These are phyloP conservation scores for Tetrastigma voinierianum DNA, from an alignment of 164 flowering plant genomes.

Conservation along the genomic window DNA sequence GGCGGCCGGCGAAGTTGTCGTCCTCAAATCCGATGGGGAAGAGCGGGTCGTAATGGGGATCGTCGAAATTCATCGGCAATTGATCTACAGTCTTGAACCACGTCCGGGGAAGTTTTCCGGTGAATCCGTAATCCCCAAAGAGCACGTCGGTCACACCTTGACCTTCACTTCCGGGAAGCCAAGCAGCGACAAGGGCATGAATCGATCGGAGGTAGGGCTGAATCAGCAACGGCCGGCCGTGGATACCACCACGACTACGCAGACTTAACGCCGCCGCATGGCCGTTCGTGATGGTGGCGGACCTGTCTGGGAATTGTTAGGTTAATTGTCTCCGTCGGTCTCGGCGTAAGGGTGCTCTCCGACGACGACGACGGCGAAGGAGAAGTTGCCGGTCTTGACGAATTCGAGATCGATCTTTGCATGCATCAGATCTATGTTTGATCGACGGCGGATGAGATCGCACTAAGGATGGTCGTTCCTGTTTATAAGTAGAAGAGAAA, in stretches of 20 bases:
- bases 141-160: constrained; percentile 13
- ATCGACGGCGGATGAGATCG: constrained; percentile 14
- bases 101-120: constrained; percentile 7
- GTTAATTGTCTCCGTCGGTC: constrained; percentile 12
- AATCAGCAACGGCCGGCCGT: constrained; percentile 13
- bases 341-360: constrained; percentile 20
- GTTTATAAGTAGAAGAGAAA: not conserved
- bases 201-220: constrained; percentile 3
- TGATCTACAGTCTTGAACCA: constrained; percentile 14
- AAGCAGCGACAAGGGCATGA: constrained; percentile 19
- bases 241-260: constrained; percentile 13
- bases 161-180: constrained; percentile 19
- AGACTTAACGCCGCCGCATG: constrained; percentile 10
- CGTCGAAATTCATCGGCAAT: constrained; percentile 17
- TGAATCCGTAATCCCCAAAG: constrained; percentile 15
- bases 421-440: constrained; percentile 10
- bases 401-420: constrained; percentile 3
- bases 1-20: not conserved
- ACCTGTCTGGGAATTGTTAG: constrained; percentile 9
- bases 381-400: constrained; percentile 7
- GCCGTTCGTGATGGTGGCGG: constrained; percentile 10
- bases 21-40: constrained; percentile 17
- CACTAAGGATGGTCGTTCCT: constrained; percentile 27
- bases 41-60: constrained; percentile 13
- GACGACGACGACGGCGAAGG: constrained; percentile 16